A percentile compares a stretch with the other conserved stretches of the same genome.
phyloP scores from a whole-genome alignment of 2,329 filamentous ascomycete species.

The Aureobasidium sp. region DNA sequence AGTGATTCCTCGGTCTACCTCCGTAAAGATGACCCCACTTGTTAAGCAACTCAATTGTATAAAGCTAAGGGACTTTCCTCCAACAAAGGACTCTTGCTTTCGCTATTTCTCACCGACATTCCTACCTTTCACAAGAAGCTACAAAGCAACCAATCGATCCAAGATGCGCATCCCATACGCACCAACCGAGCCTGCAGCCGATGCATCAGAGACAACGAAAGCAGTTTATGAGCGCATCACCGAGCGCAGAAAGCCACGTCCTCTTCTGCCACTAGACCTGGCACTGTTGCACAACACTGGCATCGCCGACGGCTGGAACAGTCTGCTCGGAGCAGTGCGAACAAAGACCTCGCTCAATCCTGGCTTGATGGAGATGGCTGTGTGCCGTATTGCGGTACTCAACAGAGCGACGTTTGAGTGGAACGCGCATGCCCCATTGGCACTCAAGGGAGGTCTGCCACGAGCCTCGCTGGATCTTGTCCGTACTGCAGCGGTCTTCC shows the following conservation, averaged over 20 bases:
- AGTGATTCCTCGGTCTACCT: background rate
- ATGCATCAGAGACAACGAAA: constrained; percentile 41
- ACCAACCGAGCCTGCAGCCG: constrained; percentile 44
- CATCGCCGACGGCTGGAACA: constrained; percentile 70
- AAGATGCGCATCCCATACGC: constrained; percentile 63
- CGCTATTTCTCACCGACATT: background rate
- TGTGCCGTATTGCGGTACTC: constrained; percentile 32
- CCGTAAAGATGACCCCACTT: background rate
- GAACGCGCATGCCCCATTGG: constrained; percentile 29
- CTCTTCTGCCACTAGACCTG: constrained; percentile 68
- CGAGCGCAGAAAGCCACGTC: constrained; percentile 60
- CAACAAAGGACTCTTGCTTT: background rate
- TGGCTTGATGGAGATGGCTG: constrained; percentile 29
- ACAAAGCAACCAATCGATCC: constrained; percentile 10
- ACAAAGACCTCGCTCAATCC: constrained; percentile 28
- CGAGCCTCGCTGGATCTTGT: constrained; percentile 24
- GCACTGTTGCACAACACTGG: constrained; percentile 67
- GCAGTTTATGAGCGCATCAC: constrained; percentile 57
- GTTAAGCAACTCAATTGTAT: background rate
- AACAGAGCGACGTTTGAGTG: constrained; percentile 32
- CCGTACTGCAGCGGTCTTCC: constrained; percentile 20
- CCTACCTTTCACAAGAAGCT: background rate
- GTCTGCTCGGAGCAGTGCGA: constrained; percentile 51
- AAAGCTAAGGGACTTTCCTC: background rate
- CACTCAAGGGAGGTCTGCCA: constrained; percentile 26